Base-by-base conservation (phyloP, 768 basidiomycete genomes). In the Trametes maxima region DNA sequence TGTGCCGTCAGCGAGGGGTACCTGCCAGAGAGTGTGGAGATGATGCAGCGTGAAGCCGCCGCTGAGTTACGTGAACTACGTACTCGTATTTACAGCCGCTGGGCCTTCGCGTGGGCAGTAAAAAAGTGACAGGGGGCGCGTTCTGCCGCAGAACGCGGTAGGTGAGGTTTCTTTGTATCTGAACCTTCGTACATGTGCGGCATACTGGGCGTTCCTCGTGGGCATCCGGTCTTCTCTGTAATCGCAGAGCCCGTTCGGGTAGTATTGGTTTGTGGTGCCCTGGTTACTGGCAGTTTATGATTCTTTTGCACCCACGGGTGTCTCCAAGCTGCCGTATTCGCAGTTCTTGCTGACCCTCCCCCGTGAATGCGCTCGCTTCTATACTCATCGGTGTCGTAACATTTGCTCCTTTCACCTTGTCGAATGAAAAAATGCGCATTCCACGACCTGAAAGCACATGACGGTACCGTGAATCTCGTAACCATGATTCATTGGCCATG, bases 81-180 rank as follows among this genome's bases (percentile, higher is more conserved):
- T 43, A 65, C 67, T 6, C 70, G 57, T 35, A 44, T 73, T 25
- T 70, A 73, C 64, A 72, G 60, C 50, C 68, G 72, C 36, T 74
- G 72, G 72, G 65, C 62, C 42, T 74, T 72, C 54, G 71, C 73
- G 13, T 74, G 73, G 73, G 73, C 73, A 12, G 70, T 73, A 49
- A 74, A 73, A 43, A 67, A 65, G 43, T 57, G 25, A 57, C 21
- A 13, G 35, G 19, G n/a, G 36, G 24, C 0, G 21, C 46, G 2
- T 37, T 12, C 51, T 14, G 11, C 46, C 8, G 16, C 25, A 14
- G 46, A 47, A 25, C 25, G 13, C 22, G 46, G 22, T 25, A 21
- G 19, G 21, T 3, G 36, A 24, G 3, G n/a, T 52, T 45, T 44
- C 59, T 7, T 35, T 25, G 19, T 43, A 12, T 8, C 44, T 21